These are phyloP conservation scores for Trichosporon faecale DNA, from an alignment of 1,284 basidiomycete genomes.

Conservation along the genomic window DNA sequence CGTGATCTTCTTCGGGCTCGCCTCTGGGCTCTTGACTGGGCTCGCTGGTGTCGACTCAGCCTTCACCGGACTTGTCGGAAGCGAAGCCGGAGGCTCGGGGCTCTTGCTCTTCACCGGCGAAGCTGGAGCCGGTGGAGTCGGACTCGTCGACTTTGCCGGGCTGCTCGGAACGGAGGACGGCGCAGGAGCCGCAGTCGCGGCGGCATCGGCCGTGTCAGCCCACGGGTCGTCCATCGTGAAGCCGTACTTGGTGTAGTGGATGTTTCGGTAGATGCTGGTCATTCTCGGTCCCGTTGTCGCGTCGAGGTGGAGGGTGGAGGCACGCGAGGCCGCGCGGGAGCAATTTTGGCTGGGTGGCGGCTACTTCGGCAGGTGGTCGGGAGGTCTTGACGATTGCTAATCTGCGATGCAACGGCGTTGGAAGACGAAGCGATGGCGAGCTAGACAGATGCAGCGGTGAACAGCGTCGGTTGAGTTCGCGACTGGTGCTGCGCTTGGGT, in stretches of 20 bases:
- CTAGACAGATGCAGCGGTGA: background rate
- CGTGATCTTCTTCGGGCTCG: background rate
- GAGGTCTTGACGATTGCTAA: background rate
- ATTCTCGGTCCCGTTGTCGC: background rate
- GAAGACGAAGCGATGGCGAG: background rate
- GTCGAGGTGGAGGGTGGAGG: constrained; percentile 11
- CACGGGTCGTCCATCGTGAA: constrained; percentile 17
- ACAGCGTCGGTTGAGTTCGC: background rate
- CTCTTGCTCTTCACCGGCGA: background rate
- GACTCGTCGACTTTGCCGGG: background rate
- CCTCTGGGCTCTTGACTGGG: background rate
- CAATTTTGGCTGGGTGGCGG: background rate
- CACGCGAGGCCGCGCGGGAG: background rate
- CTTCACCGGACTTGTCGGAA: background rate
- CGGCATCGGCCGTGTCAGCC: constrained; percentile 13
- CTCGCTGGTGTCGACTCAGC: background rate
- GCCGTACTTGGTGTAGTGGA: background rate
- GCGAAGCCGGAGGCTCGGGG: background rate
- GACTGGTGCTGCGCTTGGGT: background rate
- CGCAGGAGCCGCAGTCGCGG: background rate
- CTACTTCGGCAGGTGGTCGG: background rate
- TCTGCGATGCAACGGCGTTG: background rate
- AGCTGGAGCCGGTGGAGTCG: background rate
- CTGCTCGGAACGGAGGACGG: background rate
- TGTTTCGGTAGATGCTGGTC: background rate